Conservation (phyloP, 176 grass and related monocot species). For the Musa schizocarpa region DNA sequence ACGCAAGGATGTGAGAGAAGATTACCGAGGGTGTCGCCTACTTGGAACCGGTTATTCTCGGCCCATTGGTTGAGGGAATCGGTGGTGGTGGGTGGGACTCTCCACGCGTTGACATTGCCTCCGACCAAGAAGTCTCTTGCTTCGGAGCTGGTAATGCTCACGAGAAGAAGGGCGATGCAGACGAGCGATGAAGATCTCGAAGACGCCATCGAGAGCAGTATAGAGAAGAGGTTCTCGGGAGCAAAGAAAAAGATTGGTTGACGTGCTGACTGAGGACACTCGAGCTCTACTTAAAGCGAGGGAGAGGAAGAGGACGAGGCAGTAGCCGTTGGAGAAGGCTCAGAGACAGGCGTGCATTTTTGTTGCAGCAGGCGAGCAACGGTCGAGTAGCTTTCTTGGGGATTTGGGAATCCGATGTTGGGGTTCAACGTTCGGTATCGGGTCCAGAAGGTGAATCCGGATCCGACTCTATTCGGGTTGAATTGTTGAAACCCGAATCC, state of each 20-base stretch:
- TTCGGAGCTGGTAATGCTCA: constrained; percentile 3
- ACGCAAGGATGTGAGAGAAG: neutral
- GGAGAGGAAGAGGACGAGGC: no score
- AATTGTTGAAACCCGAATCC: no score
- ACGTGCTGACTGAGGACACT: no score
- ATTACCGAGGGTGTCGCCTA: constrained; percentile 38
- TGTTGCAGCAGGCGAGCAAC: no score
- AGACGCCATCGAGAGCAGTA: neutral
- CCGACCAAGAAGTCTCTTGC: constrained; percentile 31
- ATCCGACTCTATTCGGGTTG: no score
- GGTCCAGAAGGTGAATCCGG: no score
- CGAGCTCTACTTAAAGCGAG: neutral
- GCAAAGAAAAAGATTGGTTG: neutral
- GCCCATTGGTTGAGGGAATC: constrained; percentile 45
- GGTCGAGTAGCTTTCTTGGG: no score
- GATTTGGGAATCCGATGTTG: no score
- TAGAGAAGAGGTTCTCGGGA: no score
- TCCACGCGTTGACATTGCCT: constrained; percentile 25
- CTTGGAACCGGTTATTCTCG: constrained; percentile 32
- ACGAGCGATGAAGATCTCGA: neutral
- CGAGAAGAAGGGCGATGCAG: neutral
- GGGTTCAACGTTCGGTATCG: no score
- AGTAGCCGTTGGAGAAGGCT: neutral
- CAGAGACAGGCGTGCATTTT: no score
- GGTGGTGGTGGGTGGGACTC: constrained; percentile 18